Evolutionary conservation across 306 rosid species (phyloP).

Genomic region (Rosa multiflora): DNA sequence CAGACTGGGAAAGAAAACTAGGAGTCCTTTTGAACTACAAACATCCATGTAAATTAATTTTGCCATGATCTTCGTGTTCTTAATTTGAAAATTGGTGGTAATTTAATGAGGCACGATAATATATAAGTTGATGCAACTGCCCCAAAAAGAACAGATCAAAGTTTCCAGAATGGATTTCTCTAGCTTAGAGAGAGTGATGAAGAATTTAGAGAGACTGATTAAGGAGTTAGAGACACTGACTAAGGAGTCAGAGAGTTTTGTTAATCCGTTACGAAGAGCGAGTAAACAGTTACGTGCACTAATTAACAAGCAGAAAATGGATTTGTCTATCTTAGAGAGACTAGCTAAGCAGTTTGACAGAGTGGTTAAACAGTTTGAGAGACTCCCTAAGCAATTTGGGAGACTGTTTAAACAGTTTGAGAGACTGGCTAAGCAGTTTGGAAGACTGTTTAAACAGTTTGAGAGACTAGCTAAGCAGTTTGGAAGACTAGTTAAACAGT

Average conservation of each 20-base stretch:
- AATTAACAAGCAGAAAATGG: background rate
- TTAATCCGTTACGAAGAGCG: too few species aligned
- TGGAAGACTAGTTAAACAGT: background rate
- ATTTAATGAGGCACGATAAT: background rate
- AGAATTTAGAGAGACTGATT: too few species aligned
- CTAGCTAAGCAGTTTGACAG: background rate
- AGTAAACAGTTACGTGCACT: too few species aligned
- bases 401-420: background rate
- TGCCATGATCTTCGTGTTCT: background rate
- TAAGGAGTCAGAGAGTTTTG: too few species aligned
- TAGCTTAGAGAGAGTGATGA: too few species aligned
- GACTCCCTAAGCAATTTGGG: background rate
- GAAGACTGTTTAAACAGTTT: background rate
- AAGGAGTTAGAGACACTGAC: too few species aligned
- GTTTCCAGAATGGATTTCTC: too few species aligned
- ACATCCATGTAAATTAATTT: background rate
- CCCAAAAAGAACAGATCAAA: background rate
- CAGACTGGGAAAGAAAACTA: constrained; percentile 9
- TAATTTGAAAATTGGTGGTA: background rate
- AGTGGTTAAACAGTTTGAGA: background rate
- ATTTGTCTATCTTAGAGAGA: background rate
- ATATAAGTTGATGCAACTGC: background rate
- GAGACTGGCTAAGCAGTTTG: background rate
- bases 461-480: background rate
- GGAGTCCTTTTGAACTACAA: background rate